Conservation (phyloP, 352 stramenopile genomes). For the Saprolegnia parasitica region DNA sequence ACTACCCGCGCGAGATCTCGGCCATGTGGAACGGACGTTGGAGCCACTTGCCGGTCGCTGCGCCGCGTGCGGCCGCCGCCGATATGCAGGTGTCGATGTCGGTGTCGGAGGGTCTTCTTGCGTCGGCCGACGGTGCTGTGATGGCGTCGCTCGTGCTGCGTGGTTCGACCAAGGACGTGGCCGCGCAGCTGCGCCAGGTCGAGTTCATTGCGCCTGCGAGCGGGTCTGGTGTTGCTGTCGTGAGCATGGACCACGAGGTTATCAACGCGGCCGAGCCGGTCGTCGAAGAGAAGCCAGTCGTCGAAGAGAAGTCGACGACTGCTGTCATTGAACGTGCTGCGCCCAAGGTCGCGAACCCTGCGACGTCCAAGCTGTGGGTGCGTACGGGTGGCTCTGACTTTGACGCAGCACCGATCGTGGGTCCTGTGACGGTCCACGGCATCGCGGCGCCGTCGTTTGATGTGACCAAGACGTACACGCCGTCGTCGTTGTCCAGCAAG, state of each 20-base stretch:
- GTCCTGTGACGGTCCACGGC: not conserved
- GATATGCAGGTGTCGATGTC: not conserved
- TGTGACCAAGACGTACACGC: too few species aligned
- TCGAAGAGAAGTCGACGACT: too few species aligned
- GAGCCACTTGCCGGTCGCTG: not conserved
- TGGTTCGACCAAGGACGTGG: not conserved
- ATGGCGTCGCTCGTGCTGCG: not conserved
- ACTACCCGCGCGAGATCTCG: not conserved
- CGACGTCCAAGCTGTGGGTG: not conserved
- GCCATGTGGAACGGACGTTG: not conserved
- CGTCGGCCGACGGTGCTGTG: not conserved
- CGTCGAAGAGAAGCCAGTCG: too few species aligned
- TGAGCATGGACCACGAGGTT: too few species aligned
- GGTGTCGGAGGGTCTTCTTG: not conserved
- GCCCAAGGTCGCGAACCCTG: not conserved
- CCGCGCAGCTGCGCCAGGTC: not conserved
- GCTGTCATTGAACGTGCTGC: too few species aligned
- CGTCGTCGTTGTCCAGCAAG: too few species aligned
- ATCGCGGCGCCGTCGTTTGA: not conserved
- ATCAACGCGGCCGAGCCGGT: too few species aligned
- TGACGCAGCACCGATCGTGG: not conserved
- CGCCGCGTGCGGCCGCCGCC: not conserved
- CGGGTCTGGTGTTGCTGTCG: constrained; percentile 1
- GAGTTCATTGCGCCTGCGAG: not conserved
- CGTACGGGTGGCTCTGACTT: not conserved